phyloP scores from a whole-genome alignment of 164 flowering plant genomes.

The Magnolia sinica region DNA sequence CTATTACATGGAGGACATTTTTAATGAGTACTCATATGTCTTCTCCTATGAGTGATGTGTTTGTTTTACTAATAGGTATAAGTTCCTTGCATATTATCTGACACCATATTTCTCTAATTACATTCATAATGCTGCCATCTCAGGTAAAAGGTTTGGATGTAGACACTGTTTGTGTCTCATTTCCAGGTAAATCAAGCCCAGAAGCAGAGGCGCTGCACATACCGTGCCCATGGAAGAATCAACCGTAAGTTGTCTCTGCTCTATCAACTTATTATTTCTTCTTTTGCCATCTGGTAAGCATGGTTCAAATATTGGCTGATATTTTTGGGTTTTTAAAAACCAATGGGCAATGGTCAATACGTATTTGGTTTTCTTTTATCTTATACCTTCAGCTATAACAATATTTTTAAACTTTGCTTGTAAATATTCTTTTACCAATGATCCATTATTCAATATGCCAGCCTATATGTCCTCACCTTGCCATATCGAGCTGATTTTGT shows the following conservation, averaged over 20 bases:
- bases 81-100: not conserved
- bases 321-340: too few relatives aligned
- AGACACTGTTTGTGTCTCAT: slow-evolving; percentile 69
- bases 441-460: slow-evolving; percentile 19
- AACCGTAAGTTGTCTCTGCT: slow-evolving; percentile 50
- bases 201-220: slow-evolving; percentile 86
- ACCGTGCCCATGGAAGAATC: slow-evolving; percentile 91
- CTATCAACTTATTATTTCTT: too few relatives aligned
- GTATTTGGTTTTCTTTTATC: not conserved
- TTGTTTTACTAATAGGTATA: not conserved
- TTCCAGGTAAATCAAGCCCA: slow-evolving; percentile 88
- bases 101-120: not conserved
- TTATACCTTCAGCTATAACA: not conserved
- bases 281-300: too few relatives aligned
- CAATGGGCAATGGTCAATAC: too few relatives aligned
- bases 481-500: slow-evolving; percentile 82
- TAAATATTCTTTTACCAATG: too few relatives aligned
- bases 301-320: too few relatives aligned
- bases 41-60: too few relatives aligned
- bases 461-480: slow-evolving; percentile 95
- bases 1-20: too few relatives aligned
- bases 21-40: too few relatives aligned
- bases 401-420: too few relatives aligned
- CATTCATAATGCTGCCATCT: not conserved
- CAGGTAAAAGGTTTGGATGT: slow-evolving; percentile 90